Base-by-base conservation (phyloP, 2,329 filamentous ascomycete species). In the Fusarium foetens region DNA sequence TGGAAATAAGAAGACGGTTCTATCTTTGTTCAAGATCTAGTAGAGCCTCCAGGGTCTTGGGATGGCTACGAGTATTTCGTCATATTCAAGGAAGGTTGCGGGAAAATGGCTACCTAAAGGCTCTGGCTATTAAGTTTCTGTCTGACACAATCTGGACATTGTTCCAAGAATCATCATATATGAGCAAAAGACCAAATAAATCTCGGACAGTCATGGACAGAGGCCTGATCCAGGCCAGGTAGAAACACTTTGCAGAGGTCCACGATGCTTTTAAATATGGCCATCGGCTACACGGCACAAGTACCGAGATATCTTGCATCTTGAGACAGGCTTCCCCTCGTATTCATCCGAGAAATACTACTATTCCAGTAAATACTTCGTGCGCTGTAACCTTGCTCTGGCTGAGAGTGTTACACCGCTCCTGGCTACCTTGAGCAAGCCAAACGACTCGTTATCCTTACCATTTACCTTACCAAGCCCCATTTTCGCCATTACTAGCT, bases 151-250 rank as follows among this genome's bases (percentile, higher is more conserved):
- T 8, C 14, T 12, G 10, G 6, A 11, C 8, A 0, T n/a, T 46
- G 13, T 21, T 29, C 0, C 8, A 46, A 27, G 17, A 21, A 11
- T 9, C 25, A 2, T 29, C 6, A 14, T 10, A 11, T 29, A 45
- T 16, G 25, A 31, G 27, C 14, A 35, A 13, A 23, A 23, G n/a
- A 8, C 12, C 12, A 21, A 8, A 14, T 21, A 3, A 7, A 19
- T 51, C 0, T 8, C 5, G 11, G 16, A 1, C 0, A 14, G 4
- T 8, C 3, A 19, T 19, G 8, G 29, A 35, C 12, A 8, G 16
- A 11, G 2, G 3, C 16, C 8, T 21, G 8, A 6, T 25, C 8
- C 16, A 4, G 5, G 29, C 8, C 29, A 19, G 8, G 3, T 25
- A 33, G 8, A 14, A 17, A 23, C 14, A 23, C 0, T 5, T 33